Evolutionary conservation across 768 basidiomycete species (phyloP).

Genomic region (Lentinula sp.): DNA sequence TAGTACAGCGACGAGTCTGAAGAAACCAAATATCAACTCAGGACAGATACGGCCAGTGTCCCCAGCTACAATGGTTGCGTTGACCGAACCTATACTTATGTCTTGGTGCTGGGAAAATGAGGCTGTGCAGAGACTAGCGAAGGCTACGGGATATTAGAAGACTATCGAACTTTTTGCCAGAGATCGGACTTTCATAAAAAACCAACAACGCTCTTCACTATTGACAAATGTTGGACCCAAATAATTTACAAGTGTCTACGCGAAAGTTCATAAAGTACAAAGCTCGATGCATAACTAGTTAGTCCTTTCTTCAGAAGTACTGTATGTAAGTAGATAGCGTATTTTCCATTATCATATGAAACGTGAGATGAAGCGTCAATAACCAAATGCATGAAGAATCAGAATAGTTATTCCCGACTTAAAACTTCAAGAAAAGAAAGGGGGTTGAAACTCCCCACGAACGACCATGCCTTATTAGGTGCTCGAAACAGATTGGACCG

Average conservation of each 20-base stretch:
- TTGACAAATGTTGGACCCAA: background rate
- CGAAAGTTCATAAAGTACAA: background rate
- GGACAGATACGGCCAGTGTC: background rate
- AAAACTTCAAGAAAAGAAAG: background rate
- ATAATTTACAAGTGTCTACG: background rate
- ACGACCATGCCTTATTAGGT: slow-evolving; percentile 11
- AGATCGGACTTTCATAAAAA: too few relatives aligned
- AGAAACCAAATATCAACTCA: background rate
- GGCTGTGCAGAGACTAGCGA: background rate
- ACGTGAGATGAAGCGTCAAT: background rate
- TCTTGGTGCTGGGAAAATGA: background rate
- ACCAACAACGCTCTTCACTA: too few relatives aligned
- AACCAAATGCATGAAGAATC: background rate
- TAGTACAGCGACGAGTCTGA: background rate
- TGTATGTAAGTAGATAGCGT: background rate
- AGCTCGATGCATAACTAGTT: background rate
- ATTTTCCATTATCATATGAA: background rate
- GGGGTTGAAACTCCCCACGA: background rate
- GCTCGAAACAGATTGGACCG: slow-evolving; percentile 27
- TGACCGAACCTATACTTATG: slow-evolving; percentile 1
- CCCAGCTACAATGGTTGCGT: background rate
- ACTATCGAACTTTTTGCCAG: too few relatives aligned
- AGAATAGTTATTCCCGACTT: background rate
- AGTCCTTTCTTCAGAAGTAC: background rate
- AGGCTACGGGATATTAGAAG: background rate